Conservation (phyloP, 129 eudicot species). For the Dittrichia graveolens region DNA sequence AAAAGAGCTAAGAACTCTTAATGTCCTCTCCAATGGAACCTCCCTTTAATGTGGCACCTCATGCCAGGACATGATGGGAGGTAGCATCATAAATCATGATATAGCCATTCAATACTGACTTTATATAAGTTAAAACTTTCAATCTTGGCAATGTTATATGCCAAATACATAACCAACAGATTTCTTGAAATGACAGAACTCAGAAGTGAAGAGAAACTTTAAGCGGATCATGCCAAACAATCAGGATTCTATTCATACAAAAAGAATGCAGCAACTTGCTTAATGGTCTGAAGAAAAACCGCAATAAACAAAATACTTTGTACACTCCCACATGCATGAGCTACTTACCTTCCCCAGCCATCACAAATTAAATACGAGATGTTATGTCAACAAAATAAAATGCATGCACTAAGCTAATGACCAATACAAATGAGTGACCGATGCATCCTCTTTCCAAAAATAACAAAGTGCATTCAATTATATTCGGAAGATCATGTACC, state of each 20-base stretch:
- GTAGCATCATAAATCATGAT: no score
- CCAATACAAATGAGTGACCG: background rate
- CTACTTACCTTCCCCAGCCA: background rate
- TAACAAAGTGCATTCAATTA: background rate
- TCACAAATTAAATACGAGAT: background rate
- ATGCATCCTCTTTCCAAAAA: background rate
- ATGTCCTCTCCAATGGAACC: no score
- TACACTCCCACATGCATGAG: background rate
- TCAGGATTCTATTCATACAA: no score
- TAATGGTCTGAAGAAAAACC: background rate
- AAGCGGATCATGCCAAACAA: no score
- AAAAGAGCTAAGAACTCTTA: no score
- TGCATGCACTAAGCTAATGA: background rate
- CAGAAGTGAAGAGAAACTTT: no score
- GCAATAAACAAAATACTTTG: background rate
- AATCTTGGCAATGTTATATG: constrained; percentile 8
- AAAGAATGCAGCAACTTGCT: background rate
- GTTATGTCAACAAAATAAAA: background rate
- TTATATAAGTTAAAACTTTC: no score
- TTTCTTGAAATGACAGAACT: no score
- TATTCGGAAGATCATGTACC: constrained; percentile 3
- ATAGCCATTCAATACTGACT: no score
- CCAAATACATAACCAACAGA: background rate
- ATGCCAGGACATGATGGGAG: no score
- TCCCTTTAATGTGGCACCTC: no score